Evolutionary conservation across 345 rosid species (phyloP), one percentile per base, ranked within the genome.

Genomic region (Brassica nigra): DNA sequence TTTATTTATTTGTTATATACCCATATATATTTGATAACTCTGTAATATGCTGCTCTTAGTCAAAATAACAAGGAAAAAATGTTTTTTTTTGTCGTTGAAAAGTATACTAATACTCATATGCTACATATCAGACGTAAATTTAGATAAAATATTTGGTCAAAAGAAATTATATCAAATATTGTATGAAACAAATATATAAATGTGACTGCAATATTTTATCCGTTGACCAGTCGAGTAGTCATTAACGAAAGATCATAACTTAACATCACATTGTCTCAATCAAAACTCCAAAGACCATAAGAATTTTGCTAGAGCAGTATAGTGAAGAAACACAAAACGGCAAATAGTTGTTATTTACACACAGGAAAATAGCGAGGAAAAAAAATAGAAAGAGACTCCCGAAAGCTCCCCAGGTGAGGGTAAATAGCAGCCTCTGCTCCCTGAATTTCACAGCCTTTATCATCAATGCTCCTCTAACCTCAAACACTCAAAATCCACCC

Each of bases 381-480:
- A 62, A 39, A 27, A 75, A n/a, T 55, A 71, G 49, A 76, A 80
- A 80, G 76, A 54, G 72, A 42, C 76, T 75, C 71, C 75, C 70
- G 70, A 55, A 76, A 80, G 69, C 80, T 71, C 80, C 80, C 62
- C 83, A 81, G 80, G 83, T 76, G 83, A 76, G 67, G 27, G 80
- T 70, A 67, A 10, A 76, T 81, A 76, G 83, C 58, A 71, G 34
- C 77, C 77, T 9, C 80, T 71, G 44, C 70, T 76, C n/a, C 80
- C 80, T 81, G 80, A 71, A 70, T 75, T 80, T 75, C 83, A 80
- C 80, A 80, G 83, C 79, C 76, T 80, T 80, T 76, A 71, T 81
- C 76, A 81, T 76, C 70, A 76, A 81, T 81, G 77, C 83, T 61
- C 80, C 31, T 76, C 71, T 76, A 66, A 81, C 83, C 80, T 76